Evolutionary conservation across 345 rosid species (phyloP).

Genomic region (Moringa oleifera): DNA sequence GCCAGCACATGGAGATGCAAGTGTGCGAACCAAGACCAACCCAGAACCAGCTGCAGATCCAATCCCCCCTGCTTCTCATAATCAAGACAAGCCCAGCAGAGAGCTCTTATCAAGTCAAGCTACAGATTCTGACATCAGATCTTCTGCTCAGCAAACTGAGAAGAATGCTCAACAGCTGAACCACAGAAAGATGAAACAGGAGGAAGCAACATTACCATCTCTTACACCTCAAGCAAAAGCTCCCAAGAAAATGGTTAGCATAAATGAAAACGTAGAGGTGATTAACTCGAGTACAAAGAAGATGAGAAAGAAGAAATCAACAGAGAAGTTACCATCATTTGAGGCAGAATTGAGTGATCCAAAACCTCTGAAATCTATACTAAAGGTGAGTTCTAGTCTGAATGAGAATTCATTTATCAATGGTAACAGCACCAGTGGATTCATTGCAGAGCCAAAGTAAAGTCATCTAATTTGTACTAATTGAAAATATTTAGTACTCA

Average conservation of each 20-base stretch:
- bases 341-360: constrained; percentile 23
- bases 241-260: constrained; percentile 49
- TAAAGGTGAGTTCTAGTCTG: constrained; percentile 33
- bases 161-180: not conserved
- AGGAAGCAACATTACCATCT: constrained; percentile 16
- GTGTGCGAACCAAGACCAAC: not conserved
- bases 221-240: constrained; percentile 18
- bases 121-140: not conserved
- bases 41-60: not conserved
- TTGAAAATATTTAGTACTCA: no score
- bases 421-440: not conserved
- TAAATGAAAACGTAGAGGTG: constrained; percentile 40
- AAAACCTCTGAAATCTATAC: constrained; percentile 46
- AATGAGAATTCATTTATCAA: constrained; percentile 9
- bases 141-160: not conserved
- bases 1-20: constrained; percentile 2
- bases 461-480: not conserved
- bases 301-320: constrained; percentile 22
- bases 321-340: constrained; percentile 19
- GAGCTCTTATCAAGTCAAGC: constrained; percentile 4
- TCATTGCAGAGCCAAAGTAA: not conserved
- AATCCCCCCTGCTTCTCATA: not conserved
- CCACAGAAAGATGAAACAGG: not conserved
- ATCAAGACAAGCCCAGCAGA: not conserved
- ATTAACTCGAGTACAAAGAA: constrained; percentile 27